A percentile compares a stretch with the other conserved stretches of the same genome.
These are phyloP conservation scores for Cladosporium sp. DNA, from an alignment of 2,329 filamentous ascomycete genomes.

Conservation along the genomic window DNA sequence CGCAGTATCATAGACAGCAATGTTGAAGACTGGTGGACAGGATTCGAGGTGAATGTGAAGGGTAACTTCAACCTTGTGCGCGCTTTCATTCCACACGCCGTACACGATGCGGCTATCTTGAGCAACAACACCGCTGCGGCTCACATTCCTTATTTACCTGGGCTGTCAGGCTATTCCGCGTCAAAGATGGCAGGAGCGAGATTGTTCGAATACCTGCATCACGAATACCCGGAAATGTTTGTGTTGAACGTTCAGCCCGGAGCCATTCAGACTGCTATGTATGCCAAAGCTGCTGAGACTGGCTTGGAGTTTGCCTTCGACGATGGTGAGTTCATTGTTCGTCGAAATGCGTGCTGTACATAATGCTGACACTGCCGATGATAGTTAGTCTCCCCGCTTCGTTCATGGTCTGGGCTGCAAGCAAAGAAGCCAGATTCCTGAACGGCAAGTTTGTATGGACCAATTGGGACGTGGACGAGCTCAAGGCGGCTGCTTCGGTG, in stretches of 20 bases:
- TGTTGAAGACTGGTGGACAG: constrained; percentile 6
- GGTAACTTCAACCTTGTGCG: constrained; percentile 13
- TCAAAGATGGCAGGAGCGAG: constrained; percentile 35
- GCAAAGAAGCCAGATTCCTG: constrained; percentile 23
- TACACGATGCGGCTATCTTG: constrained; percentile 11
- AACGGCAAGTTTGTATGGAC: constrained; percentile 22
- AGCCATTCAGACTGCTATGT: constrained; percentile 37
- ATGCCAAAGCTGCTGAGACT: constrained; percentile 8
- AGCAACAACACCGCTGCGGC: constrained; percentile 11
- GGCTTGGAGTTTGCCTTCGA: not conserved
- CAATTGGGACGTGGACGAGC: constrained; percentile 32
- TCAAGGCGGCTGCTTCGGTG: constrained; percentile 21
- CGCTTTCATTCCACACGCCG: constrained; percentile 13
- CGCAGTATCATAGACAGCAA: not conserved
- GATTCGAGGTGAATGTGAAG: constrained; percentile 15
- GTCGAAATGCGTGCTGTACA: not conserved
- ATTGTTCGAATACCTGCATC: constrained; percentile 34
- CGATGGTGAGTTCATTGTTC: not conserved
- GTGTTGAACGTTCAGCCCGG: constrained; percentile 43
- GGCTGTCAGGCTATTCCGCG: constrained; percentile 29
- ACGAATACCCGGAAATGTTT: constrained; percentile 35
- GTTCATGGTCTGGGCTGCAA: constrained; percentile 34
- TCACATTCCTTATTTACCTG: constrained; percentile 20
- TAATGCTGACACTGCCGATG: not conserved
- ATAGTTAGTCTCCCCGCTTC: constrained; percentile 26